Evolutionary conservation across 306 rosid genomes (phyloP).

Genomic region (Cyclanthera cordifolia): DNA sequence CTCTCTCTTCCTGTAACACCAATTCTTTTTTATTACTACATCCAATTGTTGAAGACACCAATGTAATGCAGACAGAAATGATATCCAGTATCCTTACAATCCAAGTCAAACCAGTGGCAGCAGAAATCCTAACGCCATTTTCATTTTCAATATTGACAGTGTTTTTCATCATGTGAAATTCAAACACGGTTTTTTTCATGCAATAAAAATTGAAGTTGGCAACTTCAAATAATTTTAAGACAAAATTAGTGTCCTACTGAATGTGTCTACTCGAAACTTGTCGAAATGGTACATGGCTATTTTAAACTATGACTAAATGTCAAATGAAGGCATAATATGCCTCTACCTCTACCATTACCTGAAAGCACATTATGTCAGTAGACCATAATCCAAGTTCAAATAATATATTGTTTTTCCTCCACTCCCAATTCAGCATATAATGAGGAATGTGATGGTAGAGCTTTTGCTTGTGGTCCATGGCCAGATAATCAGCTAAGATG

Average conservation of each 20-base stretch:
- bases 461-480: constrained; percentile 44
- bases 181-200: background rate
- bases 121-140: background rate
- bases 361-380: constrained; percentile 81
- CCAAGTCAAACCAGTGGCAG: background rate
- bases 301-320: background rate
- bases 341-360: constrained; percentile 32
- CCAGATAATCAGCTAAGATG: constrained; percentile 79
- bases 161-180: background rate
- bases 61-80: background rate
- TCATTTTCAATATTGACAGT: background rate
- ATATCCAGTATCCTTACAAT: background rate
- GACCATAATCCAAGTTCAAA: constrained; percentile 87
- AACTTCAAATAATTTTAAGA: background rate
- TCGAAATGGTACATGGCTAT: background rate
- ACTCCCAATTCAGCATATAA: constrained; percentile 60
- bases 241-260: background rate
- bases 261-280: background rate
- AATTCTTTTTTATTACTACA: background rate
- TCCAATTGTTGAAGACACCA: background rate
- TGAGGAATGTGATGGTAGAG: constrained; percentile 69
- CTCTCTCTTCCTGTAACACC: background rate
- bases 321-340: background rate
- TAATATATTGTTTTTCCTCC: constrained; percentile 58
- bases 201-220: background rate